A percentile compares a stretch with the other conserved stretches of the same genome.
These are phyloP conservation scores for Poterioochromonas sp. DNA, from an alignment of 352 stramenopile genomes.

Conservation along the genomic window DNA sequence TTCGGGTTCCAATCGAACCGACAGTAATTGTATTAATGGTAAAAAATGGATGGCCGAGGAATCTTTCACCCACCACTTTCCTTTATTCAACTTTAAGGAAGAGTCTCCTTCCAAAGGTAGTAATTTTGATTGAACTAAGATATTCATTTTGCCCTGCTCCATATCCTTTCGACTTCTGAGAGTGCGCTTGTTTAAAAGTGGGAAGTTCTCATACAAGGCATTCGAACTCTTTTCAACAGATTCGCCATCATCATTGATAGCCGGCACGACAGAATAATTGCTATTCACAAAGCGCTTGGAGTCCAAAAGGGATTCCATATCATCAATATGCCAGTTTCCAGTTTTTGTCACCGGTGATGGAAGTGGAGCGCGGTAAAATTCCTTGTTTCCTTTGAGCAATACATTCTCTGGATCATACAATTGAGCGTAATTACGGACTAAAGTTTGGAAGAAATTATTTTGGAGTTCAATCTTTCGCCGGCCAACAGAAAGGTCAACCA, in stretches of 20 bases:
- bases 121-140: conserved; percentile 19
- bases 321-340: not conserved
- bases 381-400: too few relatives aligned
- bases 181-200: not conserved
- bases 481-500: too few relatives aligned
- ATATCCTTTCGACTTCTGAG: conserved; percentile 11
- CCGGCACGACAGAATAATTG: not conserved
- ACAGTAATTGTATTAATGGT: conserved; percentile 5
- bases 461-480: too few relatives aligned
- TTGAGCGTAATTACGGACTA: not conserved
- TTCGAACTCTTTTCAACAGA: not conserved
- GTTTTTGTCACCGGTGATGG: too few relatives aligned
- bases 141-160: not conserved
- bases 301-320: not conserved
- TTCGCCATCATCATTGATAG: not conserved
- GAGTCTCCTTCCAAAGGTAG: conserved; percentile 30
- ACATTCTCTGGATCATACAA: too few relatives aligned
- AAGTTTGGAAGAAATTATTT: not conserved
- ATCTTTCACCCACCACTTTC: conserved; percentile 30
- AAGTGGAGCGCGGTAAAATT: too few relatives aligned
- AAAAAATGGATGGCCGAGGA: conserved; percentile 5
- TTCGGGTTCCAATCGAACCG: too few relatives aligned
- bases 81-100: not conserved
- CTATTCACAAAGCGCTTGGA: not conserved
- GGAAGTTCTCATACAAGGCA: not conserved